phyloP scores from a whole-genome alignment of 2,329 filamentous ascomycete species.

The Colletotrichum melonis region DNA sequence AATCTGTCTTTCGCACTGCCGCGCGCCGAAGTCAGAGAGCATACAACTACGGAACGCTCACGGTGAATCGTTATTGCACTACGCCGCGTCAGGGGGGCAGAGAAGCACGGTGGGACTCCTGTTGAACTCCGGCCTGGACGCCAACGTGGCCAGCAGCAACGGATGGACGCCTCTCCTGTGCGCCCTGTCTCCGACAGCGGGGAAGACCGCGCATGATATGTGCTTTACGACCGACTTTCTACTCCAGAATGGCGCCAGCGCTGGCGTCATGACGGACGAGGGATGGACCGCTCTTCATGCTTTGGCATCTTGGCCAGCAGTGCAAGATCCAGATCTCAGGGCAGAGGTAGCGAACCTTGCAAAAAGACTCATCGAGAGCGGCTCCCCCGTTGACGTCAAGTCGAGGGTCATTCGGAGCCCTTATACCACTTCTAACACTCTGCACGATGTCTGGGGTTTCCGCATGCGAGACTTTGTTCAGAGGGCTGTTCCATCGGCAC shows the following conservation, averaged over 20 bases:
- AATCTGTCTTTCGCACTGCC: slow-evolving; percentile 34
- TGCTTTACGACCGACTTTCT: slow-evolving; percentile 35
- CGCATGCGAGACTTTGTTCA: neutral
- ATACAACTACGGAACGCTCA: slow-evolving; percentile 31
- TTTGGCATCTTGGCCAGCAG: slow-evolving; percentile 25
- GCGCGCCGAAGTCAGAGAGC: slow-evolving; percentile 1
- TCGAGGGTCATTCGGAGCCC: neutral
- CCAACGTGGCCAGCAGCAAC: slow-evolving; percentile 39
- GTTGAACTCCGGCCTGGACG: slow-evolving; percentile 34
- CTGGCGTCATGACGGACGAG: slow-evolving; percentile 37
- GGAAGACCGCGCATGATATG: slow-evolving; percentile 16
- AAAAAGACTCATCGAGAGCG: neutral
- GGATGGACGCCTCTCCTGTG: slow-evolving; percentile 47
- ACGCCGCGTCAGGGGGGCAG: slow-evolving; percentile 41
- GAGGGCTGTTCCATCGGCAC: neutral
- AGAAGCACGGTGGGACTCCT: slow-evolving; percentile 38
- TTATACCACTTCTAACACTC: neutral
- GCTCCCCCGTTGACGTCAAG: neutral
- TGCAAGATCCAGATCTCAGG: neutral
- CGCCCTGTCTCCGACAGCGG: slow-evolving; percentile 36
- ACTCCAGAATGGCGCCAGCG: slow-evolving; percentile 40
- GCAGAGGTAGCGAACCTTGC: neutral
- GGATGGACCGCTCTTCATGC: slow-evolving; percentile 42
- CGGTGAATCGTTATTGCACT: slow-evolving; percentile 44
- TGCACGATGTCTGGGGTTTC: neutral